These are phyloP conservation scores for Amauroascus verrucosus DNA, from an alignment of 2,329 filamentous ascomycete genomes.

Conservation along the genomic window DNA sequence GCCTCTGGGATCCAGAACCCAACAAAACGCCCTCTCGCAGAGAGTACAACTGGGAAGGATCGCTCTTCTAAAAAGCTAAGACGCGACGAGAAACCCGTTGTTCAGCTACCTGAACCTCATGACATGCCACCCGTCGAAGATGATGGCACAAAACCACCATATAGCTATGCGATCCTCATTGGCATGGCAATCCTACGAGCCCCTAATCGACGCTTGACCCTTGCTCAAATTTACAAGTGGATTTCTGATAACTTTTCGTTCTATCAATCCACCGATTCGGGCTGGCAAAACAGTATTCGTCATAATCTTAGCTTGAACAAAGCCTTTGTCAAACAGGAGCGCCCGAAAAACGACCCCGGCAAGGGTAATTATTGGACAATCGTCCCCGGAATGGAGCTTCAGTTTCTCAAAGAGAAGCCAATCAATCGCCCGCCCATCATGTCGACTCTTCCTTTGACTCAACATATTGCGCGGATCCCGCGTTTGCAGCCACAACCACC, in stretches of 20 bases:
- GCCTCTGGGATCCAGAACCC: conserved; percentile 36
- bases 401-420: conserved; percentile 82
- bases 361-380: conserved; percentile 98
- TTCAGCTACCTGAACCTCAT: conserved; percentile 56
- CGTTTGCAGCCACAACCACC: conserved; percentile 1
- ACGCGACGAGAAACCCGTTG: conserved; percentile 42
- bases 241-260: conserved; percentile 91
- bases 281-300: conserved; percentile 98
- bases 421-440: conserved; percentile 35
- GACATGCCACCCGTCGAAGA: conserved; percentile 76
- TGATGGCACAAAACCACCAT: conserved; percentile 76
- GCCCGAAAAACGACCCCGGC: conserved; percentile 91
- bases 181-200: conserved; percentile 93
- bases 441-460: conserved; percentile 35
- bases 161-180: conserved; percentile 91
- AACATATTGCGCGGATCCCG: conserved; percentile 18
- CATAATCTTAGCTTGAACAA: conserved; percentile 97
- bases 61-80: conserved; percentile 59
- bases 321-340: conserved; percentile 87
- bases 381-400: conserved; percentile 73
- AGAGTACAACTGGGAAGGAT: conserved; percentile 64
- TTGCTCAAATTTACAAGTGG: conserved; percentile 98
- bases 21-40: conserved; percentile 55
- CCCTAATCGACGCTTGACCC: conserved; percentile 68
- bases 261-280: conserved; percentile 72